Evolutionary conservation across 2,329 filamentous ascomycete genomes (phyloP).

Genomic region (Talaromyces sp.): DNA sequence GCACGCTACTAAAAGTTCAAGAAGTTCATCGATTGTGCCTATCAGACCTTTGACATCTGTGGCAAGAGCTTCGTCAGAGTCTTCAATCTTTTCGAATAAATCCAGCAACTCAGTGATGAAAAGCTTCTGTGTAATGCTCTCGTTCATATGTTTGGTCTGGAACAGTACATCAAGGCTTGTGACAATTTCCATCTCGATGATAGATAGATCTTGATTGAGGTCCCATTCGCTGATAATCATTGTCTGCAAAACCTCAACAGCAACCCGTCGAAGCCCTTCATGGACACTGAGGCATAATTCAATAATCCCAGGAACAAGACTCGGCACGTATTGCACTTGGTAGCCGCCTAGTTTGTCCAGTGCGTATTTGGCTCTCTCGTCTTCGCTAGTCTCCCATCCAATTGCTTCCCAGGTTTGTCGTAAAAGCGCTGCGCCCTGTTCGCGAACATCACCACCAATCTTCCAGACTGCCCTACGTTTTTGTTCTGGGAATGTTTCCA

Average conservation of each 20-base stretch:
- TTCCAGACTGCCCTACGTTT: conserved; percentile 97
- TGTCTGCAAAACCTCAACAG: conserved; percentile 87
- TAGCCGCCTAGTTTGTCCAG: conserved; percentile 87
- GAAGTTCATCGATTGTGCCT: conserved; percentile 79
- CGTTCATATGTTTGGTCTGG: conserved; percentile 81
- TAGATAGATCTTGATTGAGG: conserved; percentile 82
- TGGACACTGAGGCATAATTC: conserved; percentile 94
- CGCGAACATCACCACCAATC: conserved; percentile 92
- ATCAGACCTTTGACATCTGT: conserved; percentile 74
- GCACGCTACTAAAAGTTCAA: conserved; percentile 86
- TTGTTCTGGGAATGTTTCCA: conserved; percentile 96
- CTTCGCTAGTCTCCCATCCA: conserved; percentile 84
- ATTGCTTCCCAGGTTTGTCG: conserved; percentile 89
- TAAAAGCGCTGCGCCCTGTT: conserved; percentile 82
- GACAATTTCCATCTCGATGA: conserved; percentile 94
- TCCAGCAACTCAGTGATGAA: conserved; percentile 83
- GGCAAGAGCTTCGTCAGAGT: conserved; percentile 70
- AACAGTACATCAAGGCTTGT: conserved; percentile 88
- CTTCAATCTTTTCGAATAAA: conserved; percentile 69
- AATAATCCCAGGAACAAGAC: conserved; percentile 84
- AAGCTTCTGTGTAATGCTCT: conserved; percentile 85
- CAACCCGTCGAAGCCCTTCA: conserved; percentile 81
- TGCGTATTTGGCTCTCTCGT: conserved; percentile 74
- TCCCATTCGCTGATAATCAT: conserved; percentile 99
- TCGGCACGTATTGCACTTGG: conserved; percentile 96